Evolutionary conservation across 352 stramenopile species (phyloP).

Genomic region (Elongisporangium senticosum): DNA sequence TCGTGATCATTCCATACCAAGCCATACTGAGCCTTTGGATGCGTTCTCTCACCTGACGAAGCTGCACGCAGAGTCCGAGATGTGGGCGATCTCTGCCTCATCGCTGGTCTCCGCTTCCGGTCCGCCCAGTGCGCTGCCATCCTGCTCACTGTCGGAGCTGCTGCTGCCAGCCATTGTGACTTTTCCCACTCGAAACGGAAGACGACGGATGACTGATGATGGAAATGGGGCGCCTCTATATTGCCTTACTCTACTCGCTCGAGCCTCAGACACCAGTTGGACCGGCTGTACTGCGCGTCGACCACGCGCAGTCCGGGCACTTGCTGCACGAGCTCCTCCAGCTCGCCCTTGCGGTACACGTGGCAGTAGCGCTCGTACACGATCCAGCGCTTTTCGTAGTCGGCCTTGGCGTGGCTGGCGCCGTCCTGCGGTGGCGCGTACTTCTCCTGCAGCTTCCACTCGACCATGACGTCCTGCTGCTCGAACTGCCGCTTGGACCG

Average conservation of each 20-base stretch:
- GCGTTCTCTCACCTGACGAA: conserved; percentile 15
- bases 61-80: conserved; percentile 16
- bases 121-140: not conserved
- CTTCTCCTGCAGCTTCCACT: conserved; percentile 86
- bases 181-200: conserved; percentile 1
- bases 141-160: not conserved
- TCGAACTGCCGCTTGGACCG: conserved; percentile 73
- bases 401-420: not conserved
- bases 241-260: conserved; percentile 15
- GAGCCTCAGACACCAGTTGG: conserved; percentile 72
- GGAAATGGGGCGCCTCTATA: not conserved
- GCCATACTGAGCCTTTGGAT: not conserved
- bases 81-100: conserved; percentile 8
- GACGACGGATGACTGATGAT: not conserved
- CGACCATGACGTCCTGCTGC: conserved; percentile 76
- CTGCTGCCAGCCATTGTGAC: not conserved
- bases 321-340: conserved; percentile 56
- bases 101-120: conserved; percentile 3
- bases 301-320: conserved; percentile 49
- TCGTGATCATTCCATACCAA: not conserved
- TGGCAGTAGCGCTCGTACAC: conserved; percentile 83
- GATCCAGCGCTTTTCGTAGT: conserved; percentile 53
- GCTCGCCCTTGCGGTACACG: conserved; percentile 65
- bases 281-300: conserved; percentile 67
- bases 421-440: conserved; percentile 24